phyloP scores from a whole-genome alignment of 2,329 filamentous ascomycete genomes.

The Aspergillus luchuensis region DNA sequence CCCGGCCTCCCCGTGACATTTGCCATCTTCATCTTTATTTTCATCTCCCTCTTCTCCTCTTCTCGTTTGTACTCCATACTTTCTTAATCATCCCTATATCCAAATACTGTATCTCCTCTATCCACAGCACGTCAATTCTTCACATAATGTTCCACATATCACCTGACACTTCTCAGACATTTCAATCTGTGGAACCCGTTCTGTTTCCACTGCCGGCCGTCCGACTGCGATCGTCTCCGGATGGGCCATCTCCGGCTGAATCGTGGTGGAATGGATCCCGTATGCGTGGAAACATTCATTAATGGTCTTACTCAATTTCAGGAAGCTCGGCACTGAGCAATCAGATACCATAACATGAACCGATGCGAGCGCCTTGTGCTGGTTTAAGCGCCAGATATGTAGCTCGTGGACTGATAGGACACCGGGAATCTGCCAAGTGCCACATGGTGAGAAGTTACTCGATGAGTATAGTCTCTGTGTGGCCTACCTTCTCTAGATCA shows the following conservation, averaged over 20 bases:
- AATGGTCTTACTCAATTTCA: conserved; percentile 62
- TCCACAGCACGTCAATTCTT: conserved; percentile 56
- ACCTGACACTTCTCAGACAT: conserved; percentile 52
- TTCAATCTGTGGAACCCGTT: conserved; percentile 17
- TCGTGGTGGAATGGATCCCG: conserved; percentile 69
- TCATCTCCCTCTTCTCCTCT: neutral
- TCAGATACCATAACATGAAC: conserved; percentile 68
- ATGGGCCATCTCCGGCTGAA: conserved; percentile 64
- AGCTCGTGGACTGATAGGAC: conserved; percentile 70
- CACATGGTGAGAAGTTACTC: neutral
- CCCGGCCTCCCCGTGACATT: neutral
- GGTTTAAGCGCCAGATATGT: conserved; percentile 73
- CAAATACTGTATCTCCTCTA: conserved; percentile 13
- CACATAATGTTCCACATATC: conserved; percentile 55
- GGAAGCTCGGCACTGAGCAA: conserved; percentile 59
- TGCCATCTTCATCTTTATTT: neutral
- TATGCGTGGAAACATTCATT: conserved; percentile 72
- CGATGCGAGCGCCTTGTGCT: conserved; percentile 69
- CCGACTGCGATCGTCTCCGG: conserved; percentile 11
- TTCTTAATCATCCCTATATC: neutral
- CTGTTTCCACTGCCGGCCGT: conserved; percentile 10
- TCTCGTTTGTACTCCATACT: neutral
- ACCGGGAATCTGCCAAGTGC: conserved; percentile 59
- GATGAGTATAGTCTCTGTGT: neutral
- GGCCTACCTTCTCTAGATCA: conserved; percentile 64